Evolutionary conservation across 371 early-diverging fungal species (phyloP), one percentile per base, ranked within the genome.

Genomic region (Smittium mucronatum): DNA sequence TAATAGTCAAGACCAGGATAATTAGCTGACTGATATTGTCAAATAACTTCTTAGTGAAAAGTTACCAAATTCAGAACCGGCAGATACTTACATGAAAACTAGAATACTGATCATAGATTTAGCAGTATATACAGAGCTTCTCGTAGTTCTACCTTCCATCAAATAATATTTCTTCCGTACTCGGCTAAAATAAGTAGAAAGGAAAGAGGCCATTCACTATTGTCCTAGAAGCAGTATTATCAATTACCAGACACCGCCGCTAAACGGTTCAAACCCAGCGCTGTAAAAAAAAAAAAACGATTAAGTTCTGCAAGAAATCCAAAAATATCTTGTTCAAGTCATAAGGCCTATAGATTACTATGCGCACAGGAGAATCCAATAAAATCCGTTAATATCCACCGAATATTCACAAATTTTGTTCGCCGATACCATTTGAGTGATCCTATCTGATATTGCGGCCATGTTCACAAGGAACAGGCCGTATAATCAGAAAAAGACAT

Each of bases 401-500:
- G 47, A 47, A 11, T 5, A 47, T 47, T 21, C 47, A 11, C 47
- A 47, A 11, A 47, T 47, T 21, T 47, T 61, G 28, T n/a, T 61
- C n/a, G 32, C 32, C n/a, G n/a, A n/a, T 33, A 30, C 63, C 16
- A 61, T 61, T 5, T 15, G 63, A 61, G 63, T 61, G 11, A 5
- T 61, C 11, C n/a, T 61, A 15, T 28, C 63, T 11, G 63, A 61
- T 61, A 32, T 61, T n/a, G n/a, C 63, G n/a, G 5, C 63, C 63
- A 61, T 16, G 16, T 5, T 61, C 63, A 61, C 63, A 32, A 5
- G n/a, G n/a, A 16, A 61, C 5, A 61, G 63, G 32, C 28, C 5
- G 5, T 5, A 61, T 11, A 61, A 61, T n/a, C 28, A 15, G 5
- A 30, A 5, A 33, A 28, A 28, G 47, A 21, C 47, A 47, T 47